Conservation (phyloP, 495 filamentous ascomycete species). For the Podospora pseudocomata region DNA sequence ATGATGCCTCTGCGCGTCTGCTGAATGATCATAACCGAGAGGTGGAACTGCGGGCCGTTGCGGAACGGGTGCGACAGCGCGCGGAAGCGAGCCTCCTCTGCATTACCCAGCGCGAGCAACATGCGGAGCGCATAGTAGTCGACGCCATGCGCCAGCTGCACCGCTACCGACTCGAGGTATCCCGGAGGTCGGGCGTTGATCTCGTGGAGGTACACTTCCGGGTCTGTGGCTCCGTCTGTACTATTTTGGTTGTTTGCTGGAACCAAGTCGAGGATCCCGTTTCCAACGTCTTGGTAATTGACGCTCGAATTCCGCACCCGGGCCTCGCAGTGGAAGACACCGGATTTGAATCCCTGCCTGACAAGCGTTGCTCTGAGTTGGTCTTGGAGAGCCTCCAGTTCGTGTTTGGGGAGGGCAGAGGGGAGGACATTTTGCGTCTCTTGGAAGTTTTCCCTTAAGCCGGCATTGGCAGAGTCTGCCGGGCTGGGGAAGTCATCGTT, state of each 20-base stretch:
- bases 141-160: slow-evolving; percentile 34
- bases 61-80: slow-evolving; percentile 30
- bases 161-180: slow-evolving; percentile 21
- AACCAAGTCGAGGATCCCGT: slow-evolving; percentile 19
- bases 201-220: slow-evolving; percentile 30
- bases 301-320: slow-evolving; percentile 26
- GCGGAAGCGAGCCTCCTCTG: slow-evolving; percentile 21
- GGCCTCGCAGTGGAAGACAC: slow-evolving; percentile 36
- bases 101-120: slow-evolving; percentile 24
- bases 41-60: slow-evolving; percentile 21
- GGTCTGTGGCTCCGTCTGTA: neutral
- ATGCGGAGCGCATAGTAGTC: slow-evolving; percentile 35
- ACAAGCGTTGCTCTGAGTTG: slow-evolving; percentile 19
- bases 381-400: slow-evolving; percentile 20
- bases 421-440: slow-evolving; percentile 28
- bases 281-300: slow-evolving; percentile 11
- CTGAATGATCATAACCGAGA: slow-evolving; percentile 20
- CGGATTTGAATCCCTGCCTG: slow-evolving; percentile 29
- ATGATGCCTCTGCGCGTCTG: slow-evolving; percentile 20
- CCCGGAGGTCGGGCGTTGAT: slow-evolving; percentile 37
- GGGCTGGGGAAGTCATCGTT: slow-evolving; percentile 41
- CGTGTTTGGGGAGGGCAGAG: slow-evolving; percentile 23
- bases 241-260: neutral
- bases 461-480: slow-evolving; percentile 25
- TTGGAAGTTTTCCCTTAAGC: slow-evolving; percentile 19